A percentile compares a stretch with the other conserved stretches of the same genome.
Evolutionary conservation across 2,329 filamentous ascomycete species (phyloP).

Genomic region (Neodidymelliopsis sp.): DNA sequence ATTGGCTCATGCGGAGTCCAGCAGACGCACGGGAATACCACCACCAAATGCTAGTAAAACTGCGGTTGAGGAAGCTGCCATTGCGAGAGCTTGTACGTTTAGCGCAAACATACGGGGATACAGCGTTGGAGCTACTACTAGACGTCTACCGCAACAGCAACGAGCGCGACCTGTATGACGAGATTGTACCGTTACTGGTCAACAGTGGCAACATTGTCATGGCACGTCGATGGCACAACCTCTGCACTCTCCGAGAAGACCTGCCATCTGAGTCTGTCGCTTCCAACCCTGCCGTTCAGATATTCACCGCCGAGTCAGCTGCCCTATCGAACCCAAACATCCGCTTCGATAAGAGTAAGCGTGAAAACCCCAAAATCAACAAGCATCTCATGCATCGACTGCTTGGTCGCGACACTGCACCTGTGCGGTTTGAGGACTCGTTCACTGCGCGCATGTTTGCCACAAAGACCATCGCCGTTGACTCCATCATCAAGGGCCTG

Average conservation of each 20-base stretch:
- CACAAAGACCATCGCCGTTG: slow-evolving; percentile 74
- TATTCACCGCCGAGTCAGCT: slow-evolving; percentile 38
- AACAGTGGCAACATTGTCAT: slow-evolving; percentile 29
- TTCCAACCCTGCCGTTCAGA: slow-evolving; percentile 37
- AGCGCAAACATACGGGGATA: slow-evolving; percentile 25
- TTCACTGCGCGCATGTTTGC: slow-evolving; percentile 85
- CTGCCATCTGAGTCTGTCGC: slow-evolving; percentile 46
- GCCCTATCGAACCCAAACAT: slow-evolving; percentile 13
- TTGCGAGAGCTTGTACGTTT: slow-evolving; percentile 29
- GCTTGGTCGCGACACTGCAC: slow-evolving; percentile 52
- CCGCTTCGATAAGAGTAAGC: slow-evolving; percentile 14
- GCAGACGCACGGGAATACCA: slow-evolving; percentile 36
- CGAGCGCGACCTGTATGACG: slow-evolving; percentile 53
- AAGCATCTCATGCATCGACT: slow-evolving; percentile 45
- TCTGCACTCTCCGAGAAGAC: slow-evolving; percentile 49
- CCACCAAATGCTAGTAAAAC: slow-evolving; percentile 32
- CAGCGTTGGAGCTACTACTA: slow-evolving; percentile 31
- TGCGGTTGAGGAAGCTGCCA: slow-evolving; percentile 36
- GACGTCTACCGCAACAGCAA: slow-evolving; percentile 50
- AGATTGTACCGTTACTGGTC: slow-evolving; percentile 47
- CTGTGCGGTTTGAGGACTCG: slow-evolving; percentile 63
- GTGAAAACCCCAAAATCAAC: slow-evolving; percentile 29
- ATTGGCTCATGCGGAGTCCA: slow-evolving; percentile 41
- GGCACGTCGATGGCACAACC: slow-evolving; percentile 51
- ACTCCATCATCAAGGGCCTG: slow-evolving; percentile 74